These are phyloP conservation scores for Groenewaldozyma tartarivorans DNA, from an alignment of 805 yeast genomes.

Conservation along the genomic window DNA sequence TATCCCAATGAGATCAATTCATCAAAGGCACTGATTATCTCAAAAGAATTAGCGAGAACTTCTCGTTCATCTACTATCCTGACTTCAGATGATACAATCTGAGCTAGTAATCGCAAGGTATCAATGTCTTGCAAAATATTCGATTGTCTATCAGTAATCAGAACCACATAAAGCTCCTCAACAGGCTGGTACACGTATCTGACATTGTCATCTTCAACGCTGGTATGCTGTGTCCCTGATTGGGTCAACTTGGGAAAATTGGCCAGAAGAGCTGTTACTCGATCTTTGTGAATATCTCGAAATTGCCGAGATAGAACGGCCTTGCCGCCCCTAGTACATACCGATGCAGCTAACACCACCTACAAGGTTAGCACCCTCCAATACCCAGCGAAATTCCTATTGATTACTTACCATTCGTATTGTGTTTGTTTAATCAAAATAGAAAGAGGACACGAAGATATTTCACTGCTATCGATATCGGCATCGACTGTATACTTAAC, in stretches of 20 bases:
- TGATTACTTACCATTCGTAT: not conserved
- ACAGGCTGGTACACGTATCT: conserved; percentile 94
- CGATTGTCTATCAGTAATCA: conserved; percentile 83
- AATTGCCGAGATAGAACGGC: conserved; percentile 89
- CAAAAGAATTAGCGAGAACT: conserved; percentile 76
- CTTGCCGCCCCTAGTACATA: conserved; percentile 89
- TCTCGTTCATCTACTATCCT: conserved; percentile 72
- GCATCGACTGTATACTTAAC: too few species aligned
- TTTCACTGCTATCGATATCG: too few species aligned
- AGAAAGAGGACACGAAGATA: too few species aligned
- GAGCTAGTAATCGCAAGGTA: conserved; percentile 77
- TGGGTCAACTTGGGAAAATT: conserved; percentile 75
- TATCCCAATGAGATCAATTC: conserved; percentile 86
- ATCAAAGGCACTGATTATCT: conserved; percentile 83
- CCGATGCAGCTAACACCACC: conserved; percentile 70
- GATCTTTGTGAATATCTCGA: conserved; percentile 70
- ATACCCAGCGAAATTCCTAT: too few species aligned
- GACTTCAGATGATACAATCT: conserved; percentile 67
- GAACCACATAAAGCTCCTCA: conserved; percentile 84
- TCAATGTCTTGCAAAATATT: conserved; percentile 92
- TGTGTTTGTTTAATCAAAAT: too few species aligned
- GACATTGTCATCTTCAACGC: conserved; percentile 84
- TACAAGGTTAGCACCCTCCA: too few species aligned
- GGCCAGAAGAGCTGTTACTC: conserved; percentile 77
- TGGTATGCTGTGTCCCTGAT: conserved; percentile 74